These are phyloP conservation scores for Trichoderma atrobrunneum DNA, from an alignment of 2,329 filamentous ascomycete genomes.

Conservation along the genomic window DNA sequence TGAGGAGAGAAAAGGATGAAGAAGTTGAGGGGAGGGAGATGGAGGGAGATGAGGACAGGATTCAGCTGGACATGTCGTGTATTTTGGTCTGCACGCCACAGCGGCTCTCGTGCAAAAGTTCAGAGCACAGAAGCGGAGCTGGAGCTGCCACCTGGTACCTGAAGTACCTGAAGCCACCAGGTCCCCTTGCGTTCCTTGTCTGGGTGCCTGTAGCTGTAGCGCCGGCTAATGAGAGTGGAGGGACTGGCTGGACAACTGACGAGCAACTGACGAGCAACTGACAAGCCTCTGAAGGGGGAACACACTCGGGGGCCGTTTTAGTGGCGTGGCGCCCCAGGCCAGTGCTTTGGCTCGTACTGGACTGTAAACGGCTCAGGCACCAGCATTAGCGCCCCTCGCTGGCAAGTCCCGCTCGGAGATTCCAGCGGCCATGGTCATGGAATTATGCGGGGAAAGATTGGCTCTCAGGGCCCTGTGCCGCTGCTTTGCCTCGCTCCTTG, in stretches of 20 bases:
- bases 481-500: not conserved
- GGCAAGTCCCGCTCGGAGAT: not conserved
- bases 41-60: slow-evolving; percentile 6
- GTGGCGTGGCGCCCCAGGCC: not conserved
- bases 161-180: not conserved
- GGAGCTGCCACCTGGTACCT: not conserved
- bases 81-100: slow-evolving; percentile 3
- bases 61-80: not conserved
- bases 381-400: not conserved
- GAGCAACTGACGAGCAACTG: not conserved
- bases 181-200: not conserved
- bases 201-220: not conserved
- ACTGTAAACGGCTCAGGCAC: not conserved
- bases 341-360: not conserved
- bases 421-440: not conserved
- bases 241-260: not conserved
- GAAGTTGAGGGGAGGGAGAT: not conserved
- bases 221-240: not conserved
- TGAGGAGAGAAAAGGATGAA: not conserved
- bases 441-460: slow-evolving; percentile 1
- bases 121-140: not conserved
- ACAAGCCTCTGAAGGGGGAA: not conserved
- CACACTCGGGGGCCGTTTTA: not conserved
- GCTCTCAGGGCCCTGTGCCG: not conserved
- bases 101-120: not conserved